Conservation (phyloP, 2,329 filamentous ascomycete genomes). For the Aspergillus tanneri region DNA sequence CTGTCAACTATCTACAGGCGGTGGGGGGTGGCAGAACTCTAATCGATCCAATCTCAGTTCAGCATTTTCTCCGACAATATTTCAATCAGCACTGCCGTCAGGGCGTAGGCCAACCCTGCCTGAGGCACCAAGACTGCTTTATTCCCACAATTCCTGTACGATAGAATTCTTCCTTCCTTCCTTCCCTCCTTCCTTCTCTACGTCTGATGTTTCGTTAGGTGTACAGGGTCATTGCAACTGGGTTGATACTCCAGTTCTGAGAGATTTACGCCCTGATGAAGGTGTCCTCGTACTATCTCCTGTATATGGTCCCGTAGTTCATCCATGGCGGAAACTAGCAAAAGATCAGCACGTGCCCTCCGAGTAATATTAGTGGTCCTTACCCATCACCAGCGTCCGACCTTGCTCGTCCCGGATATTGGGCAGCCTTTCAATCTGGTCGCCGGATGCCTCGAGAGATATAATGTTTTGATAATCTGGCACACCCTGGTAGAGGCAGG, state of each 20-base stretch:
- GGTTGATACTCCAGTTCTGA: conserved; percentile 24
- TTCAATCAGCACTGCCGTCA: too few species aligned
- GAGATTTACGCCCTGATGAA: conserved; percentile 20
- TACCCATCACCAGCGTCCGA: conserved; percentile 22
- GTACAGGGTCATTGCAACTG: too few species aligned
- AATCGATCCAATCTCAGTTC: neutral
- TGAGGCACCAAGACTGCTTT: too few species aligned
- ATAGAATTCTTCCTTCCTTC: neutral
- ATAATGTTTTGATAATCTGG: conserved; percentile 24
- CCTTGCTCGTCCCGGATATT: conserved; percentile 22
- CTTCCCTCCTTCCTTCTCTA: neutral
- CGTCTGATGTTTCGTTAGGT: neutral
- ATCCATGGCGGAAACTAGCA: conserved; percentile 18
- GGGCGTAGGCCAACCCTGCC: too few species aligned
- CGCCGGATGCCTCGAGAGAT: conserved; percentile 20
- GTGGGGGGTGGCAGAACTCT: too few species aligned
- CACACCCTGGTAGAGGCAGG: conserved; percentile 22
- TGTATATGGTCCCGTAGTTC: conserved; percentile 17
- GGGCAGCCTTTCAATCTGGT: conserved; percentile 22
- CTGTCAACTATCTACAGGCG: too few species aligned
- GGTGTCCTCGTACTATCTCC: conserved; percentile 15
- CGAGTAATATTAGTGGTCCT: conserved; percentile 7
- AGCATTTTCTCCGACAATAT: neutral
- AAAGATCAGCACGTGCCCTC: conserved; percentile 11
- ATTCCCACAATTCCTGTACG: too few species aligned